These are phyloP conservation scores for Hippophae tibetana DNA, from an alignment of 306 rosid species.

Conservation along the genomic window DNA sequence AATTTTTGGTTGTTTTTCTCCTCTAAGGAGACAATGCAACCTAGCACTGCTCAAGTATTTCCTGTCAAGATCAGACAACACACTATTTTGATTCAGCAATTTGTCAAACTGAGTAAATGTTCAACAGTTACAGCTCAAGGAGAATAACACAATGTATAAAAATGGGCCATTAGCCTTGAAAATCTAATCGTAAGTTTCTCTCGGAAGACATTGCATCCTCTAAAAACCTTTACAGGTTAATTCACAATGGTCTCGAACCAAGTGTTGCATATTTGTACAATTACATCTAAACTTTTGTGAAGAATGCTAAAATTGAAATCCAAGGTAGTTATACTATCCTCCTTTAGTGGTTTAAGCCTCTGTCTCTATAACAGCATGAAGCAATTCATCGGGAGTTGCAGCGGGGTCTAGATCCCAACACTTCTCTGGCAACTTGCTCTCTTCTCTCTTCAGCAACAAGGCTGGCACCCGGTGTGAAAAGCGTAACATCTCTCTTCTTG, in stretches of 20 bases:
- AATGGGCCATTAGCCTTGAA: constrained; percentile 31
- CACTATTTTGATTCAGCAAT: too few relatives aligned
- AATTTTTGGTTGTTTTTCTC: too few relatives aligned
- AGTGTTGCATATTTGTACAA: constrained; percentile 71
- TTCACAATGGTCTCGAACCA: constrained; percentile 49
- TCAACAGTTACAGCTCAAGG: not conserved
- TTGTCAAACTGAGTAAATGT: too few relatives aligned
- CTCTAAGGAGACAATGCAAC: too few relatives aligned
- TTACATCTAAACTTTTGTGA: constrained; percentile 59
- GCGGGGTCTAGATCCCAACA: constrained; percentile 99
- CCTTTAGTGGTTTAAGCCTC: constrained; percentile 23
- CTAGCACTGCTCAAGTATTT: too few relatives aligned
- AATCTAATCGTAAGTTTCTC: constrained; percentile 36
- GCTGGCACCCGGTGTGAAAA: constrained; percentile 98
- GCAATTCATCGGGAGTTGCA: constrained; percentile 95
- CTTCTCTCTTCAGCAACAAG: constrained; percentile 60
- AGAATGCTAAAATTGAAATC: constrained; percentile 38
- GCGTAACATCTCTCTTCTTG: constrained; percentile 78
- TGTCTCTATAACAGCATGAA: constrained; percentile 44
- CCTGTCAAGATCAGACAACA: too few relatives aligned
- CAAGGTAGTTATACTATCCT: constrained; percentile 23
- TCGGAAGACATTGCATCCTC: constrained; percentile 41
- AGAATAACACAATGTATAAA: constrained; percentile 20
- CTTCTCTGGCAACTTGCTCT: constrained; percentile 48
- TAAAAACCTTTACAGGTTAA: constrained; percentile 45